phyloP scores from a whole-genome alignment of 2,329 filamentous ascomycete genomes.

The Trichophyton benhamiae region DNA sequence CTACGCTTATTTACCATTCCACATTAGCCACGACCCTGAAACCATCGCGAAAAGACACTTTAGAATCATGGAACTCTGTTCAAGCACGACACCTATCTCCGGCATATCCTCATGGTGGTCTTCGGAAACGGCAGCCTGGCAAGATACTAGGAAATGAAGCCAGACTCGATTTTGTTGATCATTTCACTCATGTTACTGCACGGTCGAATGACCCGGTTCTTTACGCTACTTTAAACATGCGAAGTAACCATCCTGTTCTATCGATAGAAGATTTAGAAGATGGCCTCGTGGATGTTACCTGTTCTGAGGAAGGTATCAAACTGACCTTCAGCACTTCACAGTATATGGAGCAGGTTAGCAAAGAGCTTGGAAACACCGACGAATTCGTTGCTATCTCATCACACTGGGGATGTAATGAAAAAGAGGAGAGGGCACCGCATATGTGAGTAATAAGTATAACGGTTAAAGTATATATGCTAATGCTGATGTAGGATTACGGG shows the following conservation, averaged over 20 bases:
- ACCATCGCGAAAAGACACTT: neutral
- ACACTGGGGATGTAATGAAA: slow-evolving; percentile 14
- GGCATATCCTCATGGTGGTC: neutral
- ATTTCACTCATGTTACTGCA: neutral
- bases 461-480: neutral
- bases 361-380: slow-evolving; percentile 5
- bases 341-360: neutral
- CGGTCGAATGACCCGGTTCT: neutral
- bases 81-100: slow-evolving; percentile 6
- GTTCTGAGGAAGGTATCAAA: slow-evolving; percentile 9
- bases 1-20: neutral
- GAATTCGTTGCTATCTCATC: slow-evolving; percentile 15
- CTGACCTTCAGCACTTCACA: slow-evolving; percentile 8
- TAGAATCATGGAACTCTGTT: neutral
- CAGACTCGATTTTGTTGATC: slow-evolving; percentile 9
- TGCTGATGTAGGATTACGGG: neutral
- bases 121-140: slow-evolving; percentile 1
- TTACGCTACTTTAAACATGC: slow-evolving; percentile 1
- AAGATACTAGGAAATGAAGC: slow-evolving; percentile 4
- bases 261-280: slow-evolving; percentile 7
- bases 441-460: slow-evolving; percentile 9
- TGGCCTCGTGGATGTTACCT: neutral
- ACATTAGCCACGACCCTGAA: neutral
- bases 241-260: slow-evolving; percentile 4
- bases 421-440: slow-evolving; percentile 15